These are phyloP conservation scores for Penicillium digitatum DNA, from an alignment of 2,329 filamentous ascomycete species.

Conservation along the genomic window DNA sequence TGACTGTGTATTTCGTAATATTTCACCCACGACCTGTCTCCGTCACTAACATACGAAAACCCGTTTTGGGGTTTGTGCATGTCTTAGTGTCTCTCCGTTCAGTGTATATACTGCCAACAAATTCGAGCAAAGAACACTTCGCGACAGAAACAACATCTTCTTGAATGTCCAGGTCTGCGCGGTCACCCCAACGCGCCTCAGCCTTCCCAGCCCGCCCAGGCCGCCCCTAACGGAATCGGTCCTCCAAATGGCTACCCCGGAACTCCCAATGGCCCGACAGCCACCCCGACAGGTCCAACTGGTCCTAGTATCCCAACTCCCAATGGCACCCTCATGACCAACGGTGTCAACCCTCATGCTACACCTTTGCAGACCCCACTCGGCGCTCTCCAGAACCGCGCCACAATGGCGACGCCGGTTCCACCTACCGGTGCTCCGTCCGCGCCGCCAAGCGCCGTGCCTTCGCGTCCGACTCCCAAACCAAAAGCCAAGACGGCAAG, in stretches of 20 bases:
- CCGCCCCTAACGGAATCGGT: conserved; percentile 40
- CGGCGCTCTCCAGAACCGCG: conserved; percentile 39
- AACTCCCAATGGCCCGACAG: conserved; percentile 39
- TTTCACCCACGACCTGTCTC: conserved; percentile 26
- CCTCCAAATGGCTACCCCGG: conserved; percentile 43
- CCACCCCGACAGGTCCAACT: conserved; percentile 32
- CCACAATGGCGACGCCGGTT: conserved; percentile 39
- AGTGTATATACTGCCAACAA: conserved; percentile 53
- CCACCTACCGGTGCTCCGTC: conserved; percentile 30
- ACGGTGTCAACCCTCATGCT: conserved; percentile 44
- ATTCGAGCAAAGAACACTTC: conserved; percentile 53
- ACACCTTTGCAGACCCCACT: conserved; percentile 44
- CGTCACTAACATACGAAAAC: conserved; percentile 36
- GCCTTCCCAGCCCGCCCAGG: conserved; percentile 38
- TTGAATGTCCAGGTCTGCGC: conserved; percentile 48
- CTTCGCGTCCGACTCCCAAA: conserved; percentile 39
- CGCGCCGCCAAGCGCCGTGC: conserved; percentile 31
- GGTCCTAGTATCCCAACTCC: conserved; percentile 38
- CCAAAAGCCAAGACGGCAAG: conserved; percentile 36
- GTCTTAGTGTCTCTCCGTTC: conserved; percentile 49
- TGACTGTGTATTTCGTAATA: conserved; percentile 43
- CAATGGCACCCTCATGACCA: conserved; percentile 43
- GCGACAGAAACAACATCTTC: conserved; percentile 50
- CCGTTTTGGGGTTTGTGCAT: conserved; percentile 18
- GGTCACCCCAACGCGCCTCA: conserved; percentile 45